These are phyloP conservation scores for Trichosanthes truncata DNA, from an alignment of 306 rosid species.

Conservation along the genomic window DNA sequence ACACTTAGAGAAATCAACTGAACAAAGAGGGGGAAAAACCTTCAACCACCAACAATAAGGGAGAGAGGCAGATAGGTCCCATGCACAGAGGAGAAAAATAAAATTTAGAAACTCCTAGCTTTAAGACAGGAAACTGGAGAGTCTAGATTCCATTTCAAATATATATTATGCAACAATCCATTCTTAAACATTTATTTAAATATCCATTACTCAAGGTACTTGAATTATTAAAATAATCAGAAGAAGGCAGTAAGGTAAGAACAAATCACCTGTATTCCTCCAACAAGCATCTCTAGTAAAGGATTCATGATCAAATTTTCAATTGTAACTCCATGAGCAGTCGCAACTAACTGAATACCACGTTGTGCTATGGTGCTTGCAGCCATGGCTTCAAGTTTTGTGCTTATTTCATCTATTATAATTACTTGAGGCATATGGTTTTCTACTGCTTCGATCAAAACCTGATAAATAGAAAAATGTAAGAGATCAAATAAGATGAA, in stretches of 20 bases:
- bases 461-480: constrained; percentile 33
- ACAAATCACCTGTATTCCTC: constrained; percentile 80
- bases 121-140: background rate
- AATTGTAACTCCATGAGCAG: constrained; percentile 96
- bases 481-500: constrained; percentile 9
- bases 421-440: constrained; percentile 99
- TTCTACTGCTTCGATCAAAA: constrained; percentile 96
- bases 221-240: background rate
- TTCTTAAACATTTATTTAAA: background rate
- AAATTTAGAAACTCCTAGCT: background rate
- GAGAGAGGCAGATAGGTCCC: background rate
- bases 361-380: constrained; percentile 97
- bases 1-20: background rate
- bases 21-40: background rate
- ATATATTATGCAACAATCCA: background rate
- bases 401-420: constrained; percentile 92
- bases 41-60: background rate
- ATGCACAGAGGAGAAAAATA: background rate
- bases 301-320: constrained; percentile 91
- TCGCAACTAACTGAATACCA: constrained; percentile 95
- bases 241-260: constrained; percentile 5
- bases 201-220: background rate
- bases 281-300: constrained; percentile 90
- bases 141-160: background rate
- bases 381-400: constrained; percentile 98